These are phyloP conservation scores for Ogataea naganishii DNA, from an alignment of 805 yeast genomes.

Conservation along the genomic window DNA sequence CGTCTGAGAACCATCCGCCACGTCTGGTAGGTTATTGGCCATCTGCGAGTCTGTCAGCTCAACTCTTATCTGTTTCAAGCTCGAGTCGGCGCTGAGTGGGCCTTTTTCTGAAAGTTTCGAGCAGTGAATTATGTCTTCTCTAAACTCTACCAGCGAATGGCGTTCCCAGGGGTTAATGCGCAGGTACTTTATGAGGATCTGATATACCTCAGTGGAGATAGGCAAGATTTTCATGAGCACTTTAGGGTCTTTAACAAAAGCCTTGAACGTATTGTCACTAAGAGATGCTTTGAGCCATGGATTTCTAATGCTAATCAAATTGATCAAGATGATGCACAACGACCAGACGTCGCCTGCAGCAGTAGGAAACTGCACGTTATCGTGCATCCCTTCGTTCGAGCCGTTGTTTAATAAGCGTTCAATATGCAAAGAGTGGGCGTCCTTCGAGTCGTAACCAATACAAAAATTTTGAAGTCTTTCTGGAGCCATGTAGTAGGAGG, in stretches of 20 bases:
- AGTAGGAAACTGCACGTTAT: slow-evolving; percentile 45
- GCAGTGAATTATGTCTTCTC: slow-evolving; percentile 27
- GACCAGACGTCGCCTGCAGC: slow-evolving; percentile 84
- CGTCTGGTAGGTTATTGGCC: background rate
- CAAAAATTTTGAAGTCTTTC: slow-evolving; percentile 49
- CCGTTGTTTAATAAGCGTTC: slow-evolving; percentile 18
- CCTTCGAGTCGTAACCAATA: slow-evolving; percentile 23
- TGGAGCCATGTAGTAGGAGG: slow-evolving; percentile 90
- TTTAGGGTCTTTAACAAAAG: slow-evolving; percentile 45
- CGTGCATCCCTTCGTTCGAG: slow-evolving; percentile 13
- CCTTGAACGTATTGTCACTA: slow-evolving; percentile 56
- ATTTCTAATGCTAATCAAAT: slow-evolving; percentile 73
- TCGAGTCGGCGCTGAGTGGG: slow-evolving; percentile 23
- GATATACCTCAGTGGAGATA: slow-evolving; percentile 52
- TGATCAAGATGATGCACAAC: slow-evolving; percentile 70
- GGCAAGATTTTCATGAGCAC: slow-evolving; percentile 65
- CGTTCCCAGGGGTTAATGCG: slow-evolving; percentile 40
- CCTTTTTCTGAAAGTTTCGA: slow-evolving; percentile 22
- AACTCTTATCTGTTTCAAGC: slow-evolving; percentile 13
- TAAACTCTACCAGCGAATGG: slow-evolving; percentile 29
- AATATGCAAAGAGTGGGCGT: slow-evolving; percentile 21
- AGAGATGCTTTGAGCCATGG: slow-evolving; percentile 84
- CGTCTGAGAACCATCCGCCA: background rate
- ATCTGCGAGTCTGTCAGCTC: slow-evolving; percentile 18
- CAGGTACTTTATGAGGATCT: slow-evolving; percentile 37